These are phyloP conservation scores for Phalaenopsis aphrodite DNA, from an alignment of 106 monocot species.

Conservation along the genomic window DNA sequence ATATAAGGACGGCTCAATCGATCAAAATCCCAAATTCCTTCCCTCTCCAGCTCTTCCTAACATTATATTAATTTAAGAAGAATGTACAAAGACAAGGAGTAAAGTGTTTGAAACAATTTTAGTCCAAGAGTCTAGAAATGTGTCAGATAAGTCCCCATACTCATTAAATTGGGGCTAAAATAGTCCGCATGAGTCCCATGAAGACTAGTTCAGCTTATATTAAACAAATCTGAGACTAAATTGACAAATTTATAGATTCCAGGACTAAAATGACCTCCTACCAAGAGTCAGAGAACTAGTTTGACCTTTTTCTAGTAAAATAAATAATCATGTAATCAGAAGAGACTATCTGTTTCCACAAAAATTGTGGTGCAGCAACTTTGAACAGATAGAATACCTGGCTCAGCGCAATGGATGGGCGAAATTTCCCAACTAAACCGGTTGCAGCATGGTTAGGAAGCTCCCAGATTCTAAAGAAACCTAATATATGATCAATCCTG, in stretches of 20 bases:
- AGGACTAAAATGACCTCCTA: too few species aligned
- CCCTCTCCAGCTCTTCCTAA: conserved; percentile 83
- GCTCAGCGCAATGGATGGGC: conserved; percentile 76
- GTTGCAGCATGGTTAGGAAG: conserved; percentile 82
- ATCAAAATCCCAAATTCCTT: conserved; percentile 94
- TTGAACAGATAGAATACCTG: conserved; percentile 37
- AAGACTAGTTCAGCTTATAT: too few species aligned
- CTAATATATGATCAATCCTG: conserved; percentile 92
- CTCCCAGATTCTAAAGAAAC: conserved; percentile 98
- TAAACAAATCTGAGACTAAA: too few species aligned
- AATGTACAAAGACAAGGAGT: background rate
- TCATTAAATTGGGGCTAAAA: too few species aligned
- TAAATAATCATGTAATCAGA: background rate
- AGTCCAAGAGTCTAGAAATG: too few species aligned
- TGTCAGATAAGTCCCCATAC: too few species aligned
- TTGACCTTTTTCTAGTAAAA: background rate
- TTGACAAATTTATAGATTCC: too few species aligned
- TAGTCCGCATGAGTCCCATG: too few species aligned
- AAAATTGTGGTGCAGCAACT: background rate
- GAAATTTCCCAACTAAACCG: conserved; percentile 84
- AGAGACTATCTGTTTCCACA: background rate
- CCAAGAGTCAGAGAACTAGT: too few species aligned
- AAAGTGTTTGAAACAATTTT: too few species aligned
- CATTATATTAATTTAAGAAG: conserved; percentile 8
- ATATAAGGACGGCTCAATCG: conserved; percentile 80